Conservation (phyloP, 345 rosid genomes). For the Geranium rotundifolium region DNA sequence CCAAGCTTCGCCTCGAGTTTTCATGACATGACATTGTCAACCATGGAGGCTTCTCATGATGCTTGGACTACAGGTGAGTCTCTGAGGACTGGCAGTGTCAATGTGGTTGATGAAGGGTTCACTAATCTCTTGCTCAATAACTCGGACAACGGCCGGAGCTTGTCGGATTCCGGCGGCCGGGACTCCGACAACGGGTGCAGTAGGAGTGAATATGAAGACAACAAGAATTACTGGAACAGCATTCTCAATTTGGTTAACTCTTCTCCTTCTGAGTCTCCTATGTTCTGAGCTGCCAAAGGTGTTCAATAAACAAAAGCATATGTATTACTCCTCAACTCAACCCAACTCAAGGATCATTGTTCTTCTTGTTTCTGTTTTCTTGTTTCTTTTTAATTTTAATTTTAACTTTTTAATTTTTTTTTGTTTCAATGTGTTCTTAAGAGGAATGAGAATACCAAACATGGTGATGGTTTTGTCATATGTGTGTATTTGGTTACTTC, state of each 20-base stretch:
- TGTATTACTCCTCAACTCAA: too few relatives aligned
- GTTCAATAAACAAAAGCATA: too few relatives aligned
- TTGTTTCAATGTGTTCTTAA: too few relatives aligned
- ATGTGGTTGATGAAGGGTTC: constrained; percentile 55
- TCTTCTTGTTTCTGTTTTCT: too few relatives aligned
- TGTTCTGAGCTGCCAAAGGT: constrained; percentile 26
- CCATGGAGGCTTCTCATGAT: constrained; percentile 19
- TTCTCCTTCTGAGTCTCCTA: constrained; percentile 67
- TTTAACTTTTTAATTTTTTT: too few relatives aligned
- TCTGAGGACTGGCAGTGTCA: constrained; percentile 12
- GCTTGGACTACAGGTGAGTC: constrained; percentile 36
- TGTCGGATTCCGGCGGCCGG: constrained; percentile 16
- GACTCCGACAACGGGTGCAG: constrained; percentile 29
- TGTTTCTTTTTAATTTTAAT: neutral
- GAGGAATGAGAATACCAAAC: neutral
- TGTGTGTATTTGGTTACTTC: neutral
- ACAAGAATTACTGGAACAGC: constrained; percentile 90
- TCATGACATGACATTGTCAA: constrained; percentile 33
- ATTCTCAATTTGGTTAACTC: constrained; percentile 89
- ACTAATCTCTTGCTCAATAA: constrained; percentile 58
- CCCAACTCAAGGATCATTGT: too few relatives aligned
- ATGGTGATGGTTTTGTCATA: neutral
- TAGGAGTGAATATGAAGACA: constrained; percentile 58
- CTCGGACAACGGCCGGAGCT: constrained; percentile 19
- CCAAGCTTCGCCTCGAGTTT: constrained; percentile 24